phyloP scores from a whole-genome alignment of 345 rosid species.

The Garcia nutans region DNA sequence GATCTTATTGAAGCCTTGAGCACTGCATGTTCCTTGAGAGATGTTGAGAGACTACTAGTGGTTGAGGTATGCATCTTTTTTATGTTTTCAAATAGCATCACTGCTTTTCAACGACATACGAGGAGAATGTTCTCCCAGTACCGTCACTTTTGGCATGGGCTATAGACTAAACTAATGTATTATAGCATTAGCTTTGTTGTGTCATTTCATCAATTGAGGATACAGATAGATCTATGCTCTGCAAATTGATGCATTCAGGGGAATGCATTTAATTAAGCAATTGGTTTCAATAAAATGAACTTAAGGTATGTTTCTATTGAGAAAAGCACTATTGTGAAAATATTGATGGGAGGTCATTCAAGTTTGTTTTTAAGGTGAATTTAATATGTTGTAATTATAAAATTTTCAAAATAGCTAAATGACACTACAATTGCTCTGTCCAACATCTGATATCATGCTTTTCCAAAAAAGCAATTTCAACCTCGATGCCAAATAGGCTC shows the following conservation, averaged over 20 bases:
- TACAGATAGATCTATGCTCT: not conserved
- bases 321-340: too few species aligned
- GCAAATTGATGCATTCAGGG: not conserved
- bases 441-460: too few species aligned
- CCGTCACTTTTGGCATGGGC: not conserved
- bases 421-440: too few species aligned
- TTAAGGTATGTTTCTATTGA: too few species aligned
- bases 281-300: too few species aligned
- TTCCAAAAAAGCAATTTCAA: too few species aligned
- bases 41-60: constrained; percentile 23
- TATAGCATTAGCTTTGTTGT: not conserved
- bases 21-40: constrained; percentile 24
- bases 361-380: too few species aligned
- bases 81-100: not conserved
- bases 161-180: not conserved
- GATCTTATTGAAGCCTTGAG: constrained; percentile 28
- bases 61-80: constrained; percentile 22
- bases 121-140: not conserved
- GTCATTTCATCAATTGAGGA: not conserved
- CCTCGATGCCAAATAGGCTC: too few species aligned
- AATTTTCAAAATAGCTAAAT: too few species aligned
- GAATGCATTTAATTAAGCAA: not conserved
- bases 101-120: not conserved
- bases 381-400: too few species aligned
- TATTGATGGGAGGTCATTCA: too few species aligned